These are phyloP conservation scores for Cornus florida DNA, from an alignment of 148 eudicot species.

Conservation along the genomic window DNA sequence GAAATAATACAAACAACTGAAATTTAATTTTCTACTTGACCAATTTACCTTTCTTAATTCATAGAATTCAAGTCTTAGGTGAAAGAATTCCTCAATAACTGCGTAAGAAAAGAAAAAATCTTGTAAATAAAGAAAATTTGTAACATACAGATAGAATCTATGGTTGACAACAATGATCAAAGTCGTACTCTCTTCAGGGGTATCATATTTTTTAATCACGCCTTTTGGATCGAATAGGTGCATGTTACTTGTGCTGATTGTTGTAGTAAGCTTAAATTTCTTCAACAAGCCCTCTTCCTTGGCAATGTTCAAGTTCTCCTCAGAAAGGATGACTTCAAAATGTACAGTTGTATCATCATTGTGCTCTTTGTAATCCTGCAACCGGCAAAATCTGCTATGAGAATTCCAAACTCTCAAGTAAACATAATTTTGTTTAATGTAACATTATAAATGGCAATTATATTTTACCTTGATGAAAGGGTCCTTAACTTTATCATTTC, in stretches of 20 bases:
- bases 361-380: constrained; percentile 46
- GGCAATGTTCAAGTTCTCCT: constrained; percentile 44
- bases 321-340: constrained; percentile 37
- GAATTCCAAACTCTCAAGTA: not conserved
- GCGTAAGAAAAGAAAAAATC: constrained; percentile 14
- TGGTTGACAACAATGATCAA: not conserved
- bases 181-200: constrained; percentile 65
- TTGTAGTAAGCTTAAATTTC: constrained; percentile 65
- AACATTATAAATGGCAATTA: not conserved
- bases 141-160: not conserved
- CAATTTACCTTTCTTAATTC: constrained; percentile 55
- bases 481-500: constrained; percentile 49
- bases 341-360: constrained; percentile 35
- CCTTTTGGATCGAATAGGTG: constrained; percentile 69
- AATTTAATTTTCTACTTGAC: not conserved
- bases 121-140: not conserved
- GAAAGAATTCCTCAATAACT: constrained; percentile 71
- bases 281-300: constrained; percentile 69
- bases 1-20: not conserved
- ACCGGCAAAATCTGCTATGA: not conserved
- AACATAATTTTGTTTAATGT: not conserved
- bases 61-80: constrained; percentile 51
- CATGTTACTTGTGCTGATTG: constrained; percentile 75
- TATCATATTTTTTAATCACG: constrained; percentile 63
- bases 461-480: constrained; percentile 42